Conservation (phyloP, 768 basidiomycete genomes). For the Lentinus tigrinus region DNA sequence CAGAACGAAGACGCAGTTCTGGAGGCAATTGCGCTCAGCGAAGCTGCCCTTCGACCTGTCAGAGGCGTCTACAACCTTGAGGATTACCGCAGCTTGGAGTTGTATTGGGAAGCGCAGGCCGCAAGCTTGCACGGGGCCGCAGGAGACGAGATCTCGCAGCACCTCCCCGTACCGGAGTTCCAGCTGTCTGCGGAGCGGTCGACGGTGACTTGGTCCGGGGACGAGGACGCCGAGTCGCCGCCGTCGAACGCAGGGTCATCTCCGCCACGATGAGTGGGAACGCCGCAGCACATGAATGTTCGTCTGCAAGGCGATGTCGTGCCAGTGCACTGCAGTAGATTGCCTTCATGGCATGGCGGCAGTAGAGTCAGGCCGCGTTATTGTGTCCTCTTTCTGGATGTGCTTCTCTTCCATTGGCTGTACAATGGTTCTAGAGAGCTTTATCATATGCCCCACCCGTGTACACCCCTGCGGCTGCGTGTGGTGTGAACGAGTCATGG, state of each 20-base stretch:
- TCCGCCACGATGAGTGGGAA: slow-evolving; percentile 1
- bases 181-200: slow-evolving; percentile 48
- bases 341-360: background rate
- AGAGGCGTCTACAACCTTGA: slow-evolving; percentile 26
- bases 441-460: slow-evolving; percentile 10
- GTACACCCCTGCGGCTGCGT: slow-evolving; percentile 2
- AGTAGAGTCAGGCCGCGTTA: slow-evolving; percentile 4
- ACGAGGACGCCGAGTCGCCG: slow-evolving; percentile 4
- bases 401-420: slow-evolving; percentile 7
- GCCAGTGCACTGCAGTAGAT: background rate
- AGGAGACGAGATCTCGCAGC: slow-evolving; percentile 5
- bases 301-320: background rate
- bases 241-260: slow-evolving; percentile 2
- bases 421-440: slow-evolving; percentile 8
- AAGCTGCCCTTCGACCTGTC: slow-evolving; percentile 10
- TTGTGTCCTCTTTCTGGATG: slow-evolving; percentile 7
- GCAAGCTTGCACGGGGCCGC: slow-evolving; percentile 24
- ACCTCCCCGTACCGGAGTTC: slow-evolving; percentile 12
- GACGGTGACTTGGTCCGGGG: slow-evolving; percentile 31
- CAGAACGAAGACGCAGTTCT: slow-evolving; percentile 31
- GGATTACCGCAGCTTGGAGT: slow-evolving; percentile 33
- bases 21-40: slow-evolving; percentile 28
- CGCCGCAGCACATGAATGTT: slow-evolving; percentile 18
- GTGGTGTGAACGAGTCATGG: background rate
- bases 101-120: slow-evolving; percentile 39